Conservation (phyloP, 2,329 filamentous ascomycete species). For the Aspergillus quadricinctus region DNA sequence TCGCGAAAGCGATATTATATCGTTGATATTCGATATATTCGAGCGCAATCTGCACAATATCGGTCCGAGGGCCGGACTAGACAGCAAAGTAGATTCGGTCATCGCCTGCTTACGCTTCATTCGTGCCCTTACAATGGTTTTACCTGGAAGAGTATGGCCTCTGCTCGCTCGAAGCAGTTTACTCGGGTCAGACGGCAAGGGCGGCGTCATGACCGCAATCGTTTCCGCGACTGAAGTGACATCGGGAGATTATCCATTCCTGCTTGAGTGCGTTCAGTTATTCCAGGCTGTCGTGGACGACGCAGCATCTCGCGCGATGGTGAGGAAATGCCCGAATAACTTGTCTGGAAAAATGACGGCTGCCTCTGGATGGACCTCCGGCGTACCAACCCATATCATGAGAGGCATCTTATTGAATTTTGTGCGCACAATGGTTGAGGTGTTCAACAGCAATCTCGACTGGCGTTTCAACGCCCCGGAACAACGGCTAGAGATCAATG, state of each 20-base stretch:
- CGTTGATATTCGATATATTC: slow-evolving; percentile 77
- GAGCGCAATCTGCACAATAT: slow-evolving; percentile 57
- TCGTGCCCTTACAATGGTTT: slow-evolving; percentile 63
- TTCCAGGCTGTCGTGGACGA: slow-evolving; percentile 74
- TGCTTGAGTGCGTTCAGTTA: slow-evolving; percentile 67
- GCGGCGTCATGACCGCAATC: slow-evolving; percentile 71
- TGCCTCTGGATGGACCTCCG: slow-evolving; percentile 54
- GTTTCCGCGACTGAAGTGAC: slow-evolving; percentile 79
- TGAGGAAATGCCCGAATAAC: slow-evolving; percentile 34
- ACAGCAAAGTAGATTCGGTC: slow-evolving; percentile 62
- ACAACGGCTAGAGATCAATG: slow-evolving; percentile 66
- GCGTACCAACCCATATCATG: slow-evolving; percentile 73
- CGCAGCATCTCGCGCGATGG: slow-evolving; percentile 55
- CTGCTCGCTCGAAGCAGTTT: slow-evolving; percentile 78
- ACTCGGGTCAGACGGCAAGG: slow-evolving; percentile 69
- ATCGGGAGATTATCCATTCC: slow-evolving; percentile 69
- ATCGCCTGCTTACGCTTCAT: slow-evolving; percentile 79
- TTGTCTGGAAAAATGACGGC: slow-evolving; percentile 27
- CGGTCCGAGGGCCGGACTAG: slow-evolving; percentile 56
- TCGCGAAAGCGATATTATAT: slow-evolving; percentile 63
- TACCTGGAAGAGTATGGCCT: slow-evolving; percentile 84
- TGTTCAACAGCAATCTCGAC: slow-evolving; percentile 77
- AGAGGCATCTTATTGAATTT: slow-evolving; percentile 67
- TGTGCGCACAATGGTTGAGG: slow-evolving; percentile 70
- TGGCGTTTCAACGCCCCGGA: slow-evolving; percentile 74